Percentiles rank a stretch among this genome's conserved stretches.
Evolutionary conservation across 805 yeast species (phyloP).

Genomic region (Metschnikowia kofuensis): DNA sequence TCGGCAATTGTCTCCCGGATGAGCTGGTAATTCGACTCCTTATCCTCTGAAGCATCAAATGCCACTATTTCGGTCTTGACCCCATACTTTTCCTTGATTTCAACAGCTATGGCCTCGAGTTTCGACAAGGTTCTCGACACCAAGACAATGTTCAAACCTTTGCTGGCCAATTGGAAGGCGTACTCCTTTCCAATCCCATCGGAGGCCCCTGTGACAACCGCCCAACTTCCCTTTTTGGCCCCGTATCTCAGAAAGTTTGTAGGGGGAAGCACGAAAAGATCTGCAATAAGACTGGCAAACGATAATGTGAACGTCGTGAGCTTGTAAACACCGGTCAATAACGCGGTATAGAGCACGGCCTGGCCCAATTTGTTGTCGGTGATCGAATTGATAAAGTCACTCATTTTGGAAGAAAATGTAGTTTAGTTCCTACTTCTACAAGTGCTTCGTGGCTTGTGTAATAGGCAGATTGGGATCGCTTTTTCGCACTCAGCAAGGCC

Average conservation of each 20-base stretch:
- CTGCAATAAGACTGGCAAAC: slow-evolving; percentile 51
- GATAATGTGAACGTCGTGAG: slow-evolving; percentile 50
- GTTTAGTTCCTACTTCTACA: too few relatives aligned
- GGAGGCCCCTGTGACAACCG: slow-evolving; percentile 95
- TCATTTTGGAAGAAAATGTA: background rate
- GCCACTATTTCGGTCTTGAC: slow-evolving; percentile 68
- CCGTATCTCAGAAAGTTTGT: slow-evolving; percentile 67
- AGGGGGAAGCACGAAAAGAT: slow-evolving; percentile 62
- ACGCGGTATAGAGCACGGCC: slow-evolving; percentile 28
- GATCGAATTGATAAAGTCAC: slow-evolving; percentile 3
- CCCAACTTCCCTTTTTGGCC: slow-evolving; percentile 73
- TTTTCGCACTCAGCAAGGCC: too few relatives aligned
- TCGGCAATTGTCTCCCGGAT: slow-evolving; percentile 46
- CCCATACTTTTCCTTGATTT: slow-evolving; percentile 54
- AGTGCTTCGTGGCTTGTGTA: too few relatives aligned
- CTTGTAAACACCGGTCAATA: slow-evolving; percentile 64
- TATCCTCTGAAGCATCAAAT: slow-evolving; percentile 73
- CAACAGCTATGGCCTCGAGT: slow-evolving; percentile 61
- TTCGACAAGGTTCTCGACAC: slow-evolving; percentile 83
- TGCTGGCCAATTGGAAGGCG: slow-evolving; percentile 77
- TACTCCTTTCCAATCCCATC: slow-evolving; percentile 97
- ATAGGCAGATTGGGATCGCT: too few relatives aligned
- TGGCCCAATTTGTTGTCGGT: slow-evolving; percentile 16
- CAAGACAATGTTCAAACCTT: slow-evolving; percentile 79
- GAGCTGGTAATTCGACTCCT: slow-evolving; percentile 50